phyloP scores from a whole-genome alignment of 345 rosid genomes.

The Punica granatum region DNA sequence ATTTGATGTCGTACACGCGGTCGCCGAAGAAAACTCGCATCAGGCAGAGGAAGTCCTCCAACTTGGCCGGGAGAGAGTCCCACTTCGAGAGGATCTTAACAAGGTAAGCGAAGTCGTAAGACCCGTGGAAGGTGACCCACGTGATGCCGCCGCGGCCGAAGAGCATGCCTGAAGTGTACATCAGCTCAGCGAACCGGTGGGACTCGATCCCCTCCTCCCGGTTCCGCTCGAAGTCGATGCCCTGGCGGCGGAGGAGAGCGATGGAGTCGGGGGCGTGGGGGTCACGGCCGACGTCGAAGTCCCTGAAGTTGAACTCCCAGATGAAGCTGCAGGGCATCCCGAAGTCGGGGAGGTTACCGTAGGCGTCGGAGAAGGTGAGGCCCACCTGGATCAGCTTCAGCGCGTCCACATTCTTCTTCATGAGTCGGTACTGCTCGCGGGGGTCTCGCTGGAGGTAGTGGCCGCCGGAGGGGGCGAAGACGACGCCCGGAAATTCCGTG shows the following conservation, averaged over 20 bases:
- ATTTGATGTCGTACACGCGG: conserved; percentile 53
- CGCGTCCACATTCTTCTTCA: conserved; percentile 50
- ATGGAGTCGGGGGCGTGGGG: conserved; percentile 47
- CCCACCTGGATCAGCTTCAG: conserved; percentile 60
- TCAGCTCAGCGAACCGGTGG: conserved; percentile 36
- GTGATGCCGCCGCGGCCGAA: conserved; percentile 30
- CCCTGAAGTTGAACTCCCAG: conserved; percentile 67
- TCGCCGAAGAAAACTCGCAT: conserved; percentile 35
- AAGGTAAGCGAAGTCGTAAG: conserved; percentile 59
- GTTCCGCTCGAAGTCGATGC: conserved; percentile 51
- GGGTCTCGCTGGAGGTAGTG: conserved; percentile 17
- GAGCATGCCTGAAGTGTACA: conserved; percentile 55
- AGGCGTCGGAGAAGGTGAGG: conserved; percentile 38
- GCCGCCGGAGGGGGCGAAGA: conserved; percentile 19
- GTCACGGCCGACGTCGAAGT: conserved; percentile 41
- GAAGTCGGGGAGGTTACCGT: conserved; percentile 53
- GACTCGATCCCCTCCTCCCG: conserved; percentile 36
- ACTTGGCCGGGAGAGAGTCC: conserved; percentile 20
- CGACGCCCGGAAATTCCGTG: conserved; percentile 68
- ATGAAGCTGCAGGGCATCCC: conserved; percentile 30
- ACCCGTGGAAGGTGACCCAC: conserved; percentile 68
- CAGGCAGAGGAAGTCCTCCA: conserved; percentile 28
- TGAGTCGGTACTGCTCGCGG: conserved; percentile 27
- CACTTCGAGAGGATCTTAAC: conserved; percentile 42
- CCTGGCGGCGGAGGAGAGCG: conserved; percentile 50